A percentile compares a stretch with the other conserved stretches of the same genome.
Evolutionary conservation across 495 filamentous ascomycete species (phyloP).

Genomic region (Tuber umbilicatum): DNA sequence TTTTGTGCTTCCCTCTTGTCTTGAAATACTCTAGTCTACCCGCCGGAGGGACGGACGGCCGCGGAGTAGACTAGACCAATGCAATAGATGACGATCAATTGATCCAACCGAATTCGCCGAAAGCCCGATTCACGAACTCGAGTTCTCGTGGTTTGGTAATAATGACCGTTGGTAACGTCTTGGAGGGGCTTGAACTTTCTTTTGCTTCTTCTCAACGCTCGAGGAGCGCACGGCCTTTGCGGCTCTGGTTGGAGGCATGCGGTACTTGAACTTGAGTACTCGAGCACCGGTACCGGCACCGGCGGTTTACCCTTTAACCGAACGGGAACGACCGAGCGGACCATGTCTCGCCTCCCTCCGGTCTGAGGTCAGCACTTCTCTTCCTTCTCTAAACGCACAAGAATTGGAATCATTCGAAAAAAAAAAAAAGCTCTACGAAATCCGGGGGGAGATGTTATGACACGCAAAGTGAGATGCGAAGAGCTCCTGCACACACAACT

Average conservation of each 20-base stretch:
- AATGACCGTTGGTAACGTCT: neutral
- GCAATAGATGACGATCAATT: neutral
- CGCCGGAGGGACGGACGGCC: neutral
- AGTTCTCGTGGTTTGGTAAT: neutral
- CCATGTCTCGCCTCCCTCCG: neutral
- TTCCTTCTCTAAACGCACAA: neutral
- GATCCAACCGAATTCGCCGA: neutral
- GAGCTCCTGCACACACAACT: neutral
- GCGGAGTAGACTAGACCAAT: neutral
- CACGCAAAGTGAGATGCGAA: neutral
- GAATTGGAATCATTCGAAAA: neutral
- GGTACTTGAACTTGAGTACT: too few relatives aligned
- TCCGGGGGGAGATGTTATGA: slow-evolving; percentile 3
- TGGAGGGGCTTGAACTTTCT: neutral
- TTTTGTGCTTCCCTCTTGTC: neutral
- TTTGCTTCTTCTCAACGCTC: neutral
- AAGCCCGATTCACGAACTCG: neutral
- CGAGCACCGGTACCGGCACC: too few relatives aligned
- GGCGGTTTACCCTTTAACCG: neutral
- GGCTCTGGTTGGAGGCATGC: neutral
- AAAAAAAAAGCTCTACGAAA: neutral
- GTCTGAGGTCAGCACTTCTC: neutral
- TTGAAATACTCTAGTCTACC: neutral
- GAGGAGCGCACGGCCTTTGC: neutral
- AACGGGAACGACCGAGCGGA: neutral